Base-by-base conservation (phyloP, 306 rosid genomes). In the Castanea crenata region DNA sequence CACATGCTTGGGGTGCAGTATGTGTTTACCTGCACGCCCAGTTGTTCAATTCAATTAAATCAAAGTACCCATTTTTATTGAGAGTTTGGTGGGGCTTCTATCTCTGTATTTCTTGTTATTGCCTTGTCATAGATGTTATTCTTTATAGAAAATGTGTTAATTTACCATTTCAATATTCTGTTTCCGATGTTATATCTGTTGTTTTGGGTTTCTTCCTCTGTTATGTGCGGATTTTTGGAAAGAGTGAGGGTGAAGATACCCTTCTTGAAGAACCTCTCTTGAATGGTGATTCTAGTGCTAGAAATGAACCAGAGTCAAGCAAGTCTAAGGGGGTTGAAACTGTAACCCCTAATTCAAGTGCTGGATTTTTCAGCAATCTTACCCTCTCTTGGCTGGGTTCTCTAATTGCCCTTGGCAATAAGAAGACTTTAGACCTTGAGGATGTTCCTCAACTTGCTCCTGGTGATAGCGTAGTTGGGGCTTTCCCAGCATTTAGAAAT, bases 341-440 rank as follows among this genome's bases (percentile, higher is more conserved):
- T 74, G 82, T 88, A 64, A 86, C 89, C 64, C 88, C 91, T 55
- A 86, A 57, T 69, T 83, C 91, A n/a, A 77, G 49, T 74, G 89
- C 89, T 88, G 89, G 91, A 27, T 1, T 86, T 86, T 79, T 86
- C 85, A 86, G 89, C 80, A 51, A 79, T 77, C 85, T 88, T 41
- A 83, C 86, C 1, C 81, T 86, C 85, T 57, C 86, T 64, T 88
- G 91, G 91, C 59, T 79, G 34, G 89, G 86, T 44, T 71, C 89
- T 32, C 86, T 88, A 62, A 38, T 88, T 9, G 86, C 83, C 70
- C n/a, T 67, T 77, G 89, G 89, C 67, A 62, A 79, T 20, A 75
- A 86, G 71, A 88, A 86, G 52, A 54, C 61, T 27, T 54, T 88
- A 70, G 88, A 81, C 85, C 85, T 81, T 74, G 89, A 88, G 82